Base-by-base conservation (phyloP, 1,284 basidiomycete genomes). In the Abortiporus biennis region DNA sequence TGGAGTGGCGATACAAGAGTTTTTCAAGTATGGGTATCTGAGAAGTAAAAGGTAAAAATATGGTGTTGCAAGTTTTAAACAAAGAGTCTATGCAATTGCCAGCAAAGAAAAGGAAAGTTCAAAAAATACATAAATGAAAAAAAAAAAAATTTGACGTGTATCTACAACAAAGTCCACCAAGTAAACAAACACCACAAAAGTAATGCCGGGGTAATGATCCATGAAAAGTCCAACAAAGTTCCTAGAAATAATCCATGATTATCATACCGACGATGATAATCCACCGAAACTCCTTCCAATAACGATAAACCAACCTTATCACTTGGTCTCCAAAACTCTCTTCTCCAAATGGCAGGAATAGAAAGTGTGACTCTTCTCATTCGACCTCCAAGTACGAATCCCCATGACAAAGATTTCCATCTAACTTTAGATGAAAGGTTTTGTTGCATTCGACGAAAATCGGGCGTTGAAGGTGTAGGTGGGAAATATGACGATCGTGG, bases 171-270 rank as follows among this genome's bases (percentile, higher is more conserved):
- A 13, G 40, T 40, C 30, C 35, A 32, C 53, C 51, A 56, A 22
- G 47, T 45, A n/a, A 51, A 41, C 21, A 37, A 29, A 16, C 19
- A 23, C 55, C 55, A 57, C 22, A 55, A 43, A 21, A 51, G 4
- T n/a, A 46, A 34, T 22, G 52, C 43, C 1, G 54, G 55, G 52
- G 48, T 50, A 21, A 47, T 19, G 11, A 53, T 31, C 17, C 38
- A 44, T 35, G 34, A 25, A 32, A 53, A 27, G 34, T 54, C 54
- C 34, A 47, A 24, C 23, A 23, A 40, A 19, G 50, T 20, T 32
- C 42, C 30, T 33, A 17, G 8, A 19, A 42, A 12, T 12, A 46
- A 15, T 33, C 29, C 38, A 36, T 23, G n/a, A 48, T 43, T 36
- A 43, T 41, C 29, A 46, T 30, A 38, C 35, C 17, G 5, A 4